These are phyloP conservation scores for Cyberlindnera veronae DNA, from an alignment of 805 yeast genomes.

Conservation along the genomic window DNA sequence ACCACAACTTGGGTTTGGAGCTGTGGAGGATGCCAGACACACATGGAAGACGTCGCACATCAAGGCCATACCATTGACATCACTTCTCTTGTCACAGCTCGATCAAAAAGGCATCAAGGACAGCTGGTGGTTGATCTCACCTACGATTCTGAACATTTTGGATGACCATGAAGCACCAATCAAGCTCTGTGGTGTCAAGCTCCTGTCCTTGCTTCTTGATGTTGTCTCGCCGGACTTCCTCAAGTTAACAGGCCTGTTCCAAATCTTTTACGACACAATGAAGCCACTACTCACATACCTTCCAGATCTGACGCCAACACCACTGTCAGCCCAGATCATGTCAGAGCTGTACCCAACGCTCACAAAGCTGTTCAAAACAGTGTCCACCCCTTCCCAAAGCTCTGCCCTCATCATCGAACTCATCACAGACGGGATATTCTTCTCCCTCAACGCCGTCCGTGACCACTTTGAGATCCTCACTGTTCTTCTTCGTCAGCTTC, in stretches of 20 bases:
- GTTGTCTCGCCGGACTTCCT: slow-evolving; percentile 17
- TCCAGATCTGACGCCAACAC: slow-evolving; percentile 24
- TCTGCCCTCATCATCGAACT: slow-evolving; percentile 12
- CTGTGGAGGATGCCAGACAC: slow-evolving; percentile 12
- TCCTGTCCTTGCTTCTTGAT: slow-evolving; percentile 16
- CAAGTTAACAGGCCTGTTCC: slow-evolving; percentile 17
- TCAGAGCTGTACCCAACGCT: slow-evolving; percentile 18
- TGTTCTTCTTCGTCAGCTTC: slow-evolving; percentile 11
- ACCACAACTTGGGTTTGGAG: slow-evolving; percentile 15
- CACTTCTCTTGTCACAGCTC: slow-evolving; percentile 5
- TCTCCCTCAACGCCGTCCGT: slow-evolving; percentile 16
- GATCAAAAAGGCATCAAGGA: slow-evolving; percentile 9
- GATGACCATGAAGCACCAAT: slow-evolving; percentile 29
- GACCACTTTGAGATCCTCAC: slow-evolving; percentile 20
- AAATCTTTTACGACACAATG: slow-evolving; percentile 21
- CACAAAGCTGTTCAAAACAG: slow-evolving; percentile 15
- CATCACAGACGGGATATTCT: slow-evolving; percentile 20
- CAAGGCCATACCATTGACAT: slow-evolving; percentile 17
- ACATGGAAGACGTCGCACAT: slow-evolving; percentile 18
- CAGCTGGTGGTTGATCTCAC: slow-evolving; percentile 27
- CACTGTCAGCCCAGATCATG: slow-evolving; percentile 16
- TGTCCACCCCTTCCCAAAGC: not conserved
- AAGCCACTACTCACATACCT: slow-evolving; percentile 25
- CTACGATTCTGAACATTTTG: slow-evolving; percentile 24
- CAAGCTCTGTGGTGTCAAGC: slow-evolving; percentile 22